phyloP scores from a whole-genome alignment of 768 basidiomycete genomes.

The Tricholomella constricta region DNA sequence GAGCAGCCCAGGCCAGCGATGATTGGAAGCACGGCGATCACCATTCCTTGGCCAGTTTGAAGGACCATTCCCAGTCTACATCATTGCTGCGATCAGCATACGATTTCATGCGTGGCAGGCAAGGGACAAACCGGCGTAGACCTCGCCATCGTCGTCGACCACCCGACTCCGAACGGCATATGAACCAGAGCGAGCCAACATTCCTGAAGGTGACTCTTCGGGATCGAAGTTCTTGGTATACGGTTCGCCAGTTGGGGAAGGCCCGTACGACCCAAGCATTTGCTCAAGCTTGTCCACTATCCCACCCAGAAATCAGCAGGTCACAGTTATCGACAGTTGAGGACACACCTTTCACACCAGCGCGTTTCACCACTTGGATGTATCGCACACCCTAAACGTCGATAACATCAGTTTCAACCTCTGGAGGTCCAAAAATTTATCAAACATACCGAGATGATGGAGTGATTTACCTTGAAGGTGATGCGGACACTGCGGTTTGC shows the following conservation, averaged over 20 bases:
- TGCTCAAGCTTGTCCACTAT: constrained; percentile 89
- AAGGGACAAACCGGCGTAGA: constrained; percentile 68
- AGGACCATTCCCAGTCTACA: constrained; percentile 83
- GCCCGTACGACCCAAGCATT: constrained; percentile 95
- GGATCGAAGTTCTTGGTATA: constrained; percentile 78
- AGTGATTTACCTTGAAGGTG: constrained; percentile 85
- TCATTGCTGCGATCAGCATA: background rate
- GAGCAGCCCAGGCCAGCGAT: constrained; percentile 5
- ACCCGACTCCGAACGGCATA: constrained; percentile 83
- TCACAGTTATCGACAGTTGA: background rate
- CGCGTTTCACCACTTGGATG: constrained; percentile 84
- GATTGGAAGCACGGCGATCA: constrained; percentile 27
- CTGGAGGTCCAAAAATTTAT: background rate
- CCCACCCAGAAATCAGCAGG: background rate
- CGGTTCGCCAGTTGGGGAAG: constrained; percentile 59
- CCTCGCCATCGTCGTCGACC: constrained; percentile 80
- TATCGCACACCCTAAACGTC: constrained; percentile 71
- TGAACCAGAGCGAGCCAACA: constrained; percentile 79
- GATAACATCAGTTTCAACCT: constrained; percentile 10
- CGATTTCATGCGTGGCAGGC: background rate
- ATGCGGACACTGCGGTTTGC: constrained; percentile 63
- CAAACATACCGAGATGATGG: constrained; percentile 73
- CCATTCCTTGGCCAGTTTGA: constrained; percentile 95
- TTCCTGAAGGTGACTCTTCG: constrained; percentile 73
- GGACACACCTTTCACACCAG: constrained; percentile 66